Percentiles rank a stretch among this genome's conserved stretches.
Evolutionary conservation across 1,139 yeast species (phyloP).

Genomic region (Candida mesenterica): DNA sequence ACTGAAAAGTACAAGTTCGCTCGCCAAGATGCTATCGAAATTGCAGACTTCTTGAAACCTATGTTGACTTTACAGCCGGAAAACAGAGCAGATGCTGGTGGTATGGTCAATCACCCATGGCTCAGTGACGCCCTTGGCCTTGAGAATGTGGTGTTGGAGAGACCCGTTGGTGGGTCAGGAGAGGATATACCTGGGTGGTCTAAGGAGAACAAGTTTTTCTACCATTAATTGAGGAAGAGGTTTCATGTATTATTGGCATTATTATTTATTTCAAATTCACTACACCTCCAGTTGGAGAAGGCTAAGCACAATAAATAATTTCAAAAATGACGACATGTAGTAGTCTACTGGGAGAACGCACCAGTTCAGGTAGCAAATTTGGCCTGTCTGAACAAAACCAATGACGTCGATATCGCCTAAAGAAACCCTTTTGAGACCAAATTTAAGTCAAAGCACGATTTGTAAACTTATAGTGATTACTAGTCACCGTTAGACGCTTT

Average conservation of each 20-base stretch:
- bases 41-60: slow-evolving; percentile 59
- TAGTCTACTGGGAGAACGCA: no score
- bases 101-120: slow-evolving; percentile 45
- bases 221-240: background rate
- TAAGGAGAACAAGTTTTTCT: slow-evolving; percentile 23
- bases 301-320: no score
- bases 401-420: no score
- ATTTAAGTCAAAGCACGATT: no score
- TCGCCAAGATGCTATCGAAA: slow-evolving; percentile 30
- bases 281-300: background rate
- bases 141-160: slow-evolving; percentile 26
- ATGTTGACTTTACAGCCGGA: slow-evolving; percentile 73
- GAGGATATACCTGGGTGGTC: slow-evolving; percentile 80
- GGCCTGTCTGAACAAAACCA: no score
- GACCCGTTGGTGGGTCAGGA: slow-evolving; percentile 60
- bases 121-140: slow-evolving; percentile 29
- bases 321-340: no score
- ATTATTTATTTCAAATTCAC: no score
- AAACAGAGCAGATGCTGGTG: slow-evolving; percentile 52
- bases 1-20: slow-evolving; percentile 43
- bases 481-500: no score
- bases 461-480: no score
- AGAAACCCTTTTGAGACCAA: no score
- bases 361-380: no score
- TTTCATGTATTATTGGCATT: no score